These are phyloP conservation scores for Cadophora luteo-olivacea DNA, from an alignment of 2,329 filamentous ascomycete species.

Conservation along the genomic window DNA sequence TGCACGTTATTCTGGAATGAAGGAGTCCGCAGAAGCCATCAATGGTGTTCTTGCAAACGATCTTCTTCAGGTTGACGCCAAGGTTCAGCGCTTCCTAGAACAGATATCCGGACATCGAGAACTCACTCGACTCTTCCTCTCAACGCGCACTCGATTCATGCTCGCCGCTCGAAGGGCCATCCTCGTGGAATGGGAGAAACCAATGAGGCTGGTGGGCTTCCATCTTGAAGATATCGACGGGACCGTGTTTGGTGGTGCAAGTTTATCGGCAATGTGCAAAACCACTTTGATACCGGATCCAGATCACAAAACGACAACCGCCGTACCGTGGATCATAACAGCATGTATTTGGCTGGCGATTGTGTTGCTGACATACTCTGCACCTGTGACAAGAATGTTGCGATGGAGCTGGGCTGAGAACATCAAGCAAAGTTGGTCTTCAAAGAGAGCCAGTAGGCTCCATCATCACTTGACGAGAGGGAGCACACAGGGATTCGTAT, in stretches of 20 bases:
- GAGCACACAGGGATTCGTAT: background rate
- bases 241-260: background rate
- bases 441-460: background rate
- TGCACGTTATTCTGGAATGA: background rate
- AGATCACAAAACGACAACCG: slow-evolving; percentile 4
- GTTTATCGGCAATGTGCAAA: background rate
- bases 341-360: background rate
- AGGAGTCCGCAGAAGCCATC: background rate
- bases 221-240: background rate
- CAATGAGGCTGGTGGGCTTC: background rate
- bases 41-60: slow-evolving; percentile 5
- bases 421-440: background rate
- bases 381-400: background rate
- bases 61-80: background rate
- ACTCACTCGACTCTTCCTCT: slow-evolving; percentile 7
- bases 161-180: slow-evolving; percentile 9
- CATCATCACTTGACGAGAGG: background rate
- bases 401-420: background rate
- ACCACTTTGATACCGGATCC: background rate
- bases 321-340: slow-evolving; percentile 1
- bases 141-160: background rate
- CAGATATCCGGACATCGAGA: slow-evolving; percentile 1
- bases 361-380: background rate
- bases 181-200: background rate
- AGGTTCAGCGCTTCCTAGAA: slow-evolving; percentile 9